These are phyloP conservation scores for Triticum timopheevii DNA, from an alignment of 176 grass and related monocot species.

Conservation along the genomic window DNA sequence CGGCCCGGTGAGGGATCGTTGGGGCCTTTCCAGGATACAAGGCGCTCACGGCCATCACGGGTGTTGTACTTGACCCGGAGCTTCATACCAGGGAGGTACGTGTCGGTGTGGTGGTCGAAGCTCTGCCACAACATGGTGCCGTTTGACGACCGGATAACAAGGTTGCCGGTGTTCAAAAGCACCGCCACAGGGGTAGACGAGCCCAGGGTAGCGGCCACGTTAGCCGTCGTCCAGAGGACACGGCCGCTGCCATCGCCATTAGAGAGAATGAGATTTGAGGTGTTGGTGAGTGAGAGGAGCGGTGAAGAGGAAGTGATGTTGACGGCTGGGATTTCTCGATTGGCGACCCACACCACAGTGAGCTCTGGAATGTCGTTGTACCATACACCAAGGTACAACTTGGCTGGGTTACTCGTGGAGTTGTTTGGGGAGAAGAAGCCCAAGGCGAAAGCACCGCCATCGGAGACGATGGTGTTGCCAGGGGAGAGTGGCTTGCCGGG, in stretches of 20 bases:
- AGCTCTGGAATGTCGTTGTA: no score
- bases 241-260: neutral
- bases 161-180: conserved; percentile 29
- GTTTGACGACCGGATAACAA: conserved; percentile 2
- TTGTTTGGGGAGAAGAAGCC: no score
- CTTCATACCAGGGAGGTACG: conserved; percentile 26
- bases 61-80: neutral
- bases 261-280: neutral
- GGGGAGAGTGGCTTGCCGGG: no score
- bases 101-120: conserved; percentile 19
- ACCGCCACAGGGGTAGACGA: neutral
- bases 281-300: neutral
- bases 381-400: no score
- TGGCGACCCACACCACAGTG: no score
- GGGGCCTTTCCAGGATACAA: neutral
- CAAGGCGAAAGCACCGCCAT: no score
- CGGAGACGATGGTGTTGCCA: no score
- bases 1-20: neutral
- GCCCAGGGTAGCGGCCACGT: fast-evolving
- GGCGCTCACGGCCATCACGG: fast-evolving
- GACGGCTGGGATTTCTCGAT: fast-evolving
- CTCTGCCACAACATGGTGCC: conserved; percentile 34
- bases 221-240: neutral
- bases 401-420: no score
- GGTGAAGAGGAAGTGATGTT: no score